Evolutionary conservation across 371 early-diverging fungal genomes (phyloP).

Genomic region (Mortierella sp.): DNA sequence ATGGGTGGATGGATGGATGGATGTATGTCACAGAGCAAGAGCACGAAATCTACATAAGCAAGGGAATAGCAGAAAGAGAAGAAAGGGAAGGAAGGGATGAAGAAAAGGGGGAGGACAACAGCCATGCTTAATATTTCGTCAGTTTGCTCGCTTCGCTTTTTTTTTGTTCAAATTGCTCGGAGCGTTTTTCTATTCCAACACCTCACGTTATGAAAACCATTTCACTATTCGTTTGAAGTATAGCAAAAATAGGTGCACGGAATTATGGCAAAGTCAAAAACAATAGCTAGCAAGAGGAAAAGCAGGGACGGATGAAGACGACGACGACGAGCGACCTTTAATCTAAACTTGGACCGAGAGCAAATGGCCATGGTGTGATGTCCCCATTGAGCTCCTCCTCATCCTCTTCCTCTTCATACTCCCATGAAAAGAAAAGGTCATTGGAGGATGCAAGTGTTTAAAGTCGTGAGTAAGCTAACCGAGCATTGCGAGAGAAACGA

Average conservation of each 20-base stretch:
- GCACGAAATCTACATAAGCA: not conserved
- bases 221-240: not conserved
- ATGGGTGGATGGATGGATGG: not conserved
- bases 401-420: not conserved
- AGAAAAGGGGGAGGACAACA: not conserved
- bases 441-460: not conserved
- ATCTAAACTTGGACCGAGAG: constrained; percentile 3
- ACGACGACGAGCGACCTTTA: too few relatives aligned
- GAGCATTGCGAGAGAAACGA: not conserved
- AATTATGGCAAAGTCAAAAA: not conserved
- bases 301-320: not conserved
- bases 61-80: not conserved
- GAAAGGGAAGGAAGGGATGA: not conserved
- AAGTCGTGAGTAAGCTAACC: not conserved
- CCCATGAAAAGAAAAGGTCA: not conserved
- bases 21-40: not conserved
- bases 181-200: not conserved
- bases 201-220: too few relatives aligned
- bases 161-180: not conserved
- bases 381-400: constrained; percentile 2
- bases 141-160: not conserved
- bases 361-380: constrained; percentile 4
- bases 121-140: not conserved
- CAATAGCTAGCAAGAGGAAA: not conserved
- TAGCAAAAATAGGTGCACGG: not conserved